Base-by-base conservation (phyloP, 2,329 filamentous ascomycete genomes). In the Pseudogymnoascus sp. region DNA sequence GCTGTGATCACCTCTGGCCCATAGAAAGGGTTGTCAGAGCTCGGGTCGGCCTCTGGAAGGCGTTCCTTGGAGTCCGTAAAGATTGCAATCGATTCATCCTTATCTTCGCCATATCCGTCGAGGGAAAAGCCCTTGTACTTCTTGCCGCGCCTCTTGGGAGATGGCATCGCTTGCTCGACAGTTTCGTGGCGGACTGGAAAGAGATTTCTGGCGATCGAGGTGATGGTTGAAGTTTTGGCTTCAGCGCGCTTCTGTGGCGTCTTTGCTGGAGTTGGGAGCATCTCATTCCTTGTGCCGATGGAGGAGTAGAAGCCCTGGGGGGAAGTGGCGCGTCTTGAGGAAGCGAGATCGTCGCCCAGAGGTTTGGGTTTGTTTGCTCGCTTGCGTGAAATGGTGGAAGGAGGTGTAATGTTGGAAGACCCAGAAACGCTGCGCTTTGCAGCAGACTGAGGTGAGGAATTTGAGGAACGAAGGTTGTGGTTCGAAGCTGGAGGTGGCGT, bases 61-160 rank as follows among this genome's bases (percentile, higher is more conserved):
- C 87, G 86, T 68, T 96, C 92, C 66, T 91, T 87, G 0, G 89
- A 85, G 73, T 94, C 90, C 41, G 88, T 92, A 71, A 86, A 93
- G 69, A 93, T 90, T 66, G 83, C 74, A 67, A 92, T 89, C n/a
- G 79, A 73, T 6, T 80, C 75, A n/a, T 82, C 80, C 60, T 85
- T 81, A 6, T 74, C 80, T 23, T 74, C 76, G 7, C 33, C 29
- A 70, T 88, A 86, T 74, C 83, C 86, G 65, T 83, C 81, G 66
- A 86, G 69, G 10, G 79, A 77, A 45, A 81, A 74, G 60, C 81
- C 80, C 4, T 76, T 78, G 72, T 84, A 82, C 72, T 83, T 84
- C 75, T 83, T 84, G 68, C 80, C 80, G 67, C 77, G 77, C 74
- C 85, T 87, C 69, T 80, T 83, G 7, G 85, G 83, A 33, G 80